Base-by-base conservation (phyloP, 495 filamentous ascomycete genomes). In the Aspergillus leporis region DNA sequence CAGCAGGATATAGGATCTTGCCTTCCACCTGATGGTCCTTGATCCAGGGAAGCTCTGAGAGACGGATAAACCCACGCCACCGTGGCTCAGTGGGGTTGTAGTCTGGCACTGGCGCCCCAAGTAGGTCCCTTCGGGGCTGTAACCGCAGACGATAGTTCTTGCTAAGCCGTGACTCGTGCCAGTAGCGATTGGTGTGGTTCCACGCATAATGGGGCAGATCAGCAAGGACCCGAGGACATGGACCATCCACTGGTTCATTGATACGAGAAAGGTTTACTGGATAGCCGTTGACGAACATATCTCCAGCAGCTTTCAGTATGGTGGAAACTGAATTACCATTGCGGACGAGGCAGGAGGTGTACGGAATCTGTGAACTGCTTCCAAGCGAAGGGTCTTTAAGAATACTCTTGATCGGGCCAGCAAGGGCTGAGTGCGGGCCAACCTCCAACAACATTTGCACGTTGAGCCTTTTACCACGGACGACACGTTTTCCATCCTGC, bases 381-480 rank as follows among this genome's bases (percentile, higher is more conserved):
- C 22, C 10, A 18, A 14, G 5, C 23, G 31, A 9, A 28, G 4
- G 13, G 21, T 22, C 34, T 4, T 43, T 43, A 13, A 51, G 19
- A 14, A 58, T 58, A 46, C 41, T 31, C 41, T 48, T 48, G 1
- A 58, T 21, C 5, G 55, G 55, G 3, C 46, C 55, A 7, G 16
- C 19, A 1, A 58, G 48, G 4, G 55, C 55, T 31, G 41, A 25
- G 34, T 58, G 55, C 0, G 55, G 55, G 2, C 55, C 55, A 21
- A 58, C 46, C 23, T 58, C 55, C 9, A 58, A 12, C 2, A 58
- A 28, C 16, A 51, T 51, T 16, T 49, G 31, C 21, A 57, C n/a
- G 9, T 22, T 36, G 18, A 22, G 19, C 22, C 51, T 34, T 9
- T 38, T 25, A 13, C 41, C 31, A 12, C 43, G 55, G 18, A 18